phyloP scores from a whole-genome alignment of 306 rosid species.

The cucumber (Cucumis sativus) region Cucumber_9930_V3 NC_026656.2:2353501-2354000 shows the following conservation, averaged over 20 bases:
- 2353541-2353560: constrained; percentile 96
- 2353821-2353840: too few species aligned
- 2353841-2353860: too few species aligned
- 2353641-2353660: constrained; percentile 80
- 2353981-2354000: too few species aligned
- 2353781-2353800: too few species aligned
- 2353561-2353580: constrained; percentile 97
- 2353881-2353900: too few species aligned
- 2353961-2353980: too few species aligned
- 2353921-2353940: too few species aligned
- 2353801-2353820: too few species aligned
- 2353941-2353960: too few species aligned
- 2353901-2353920: too few species aligned
- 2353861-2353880: too few species aligned
- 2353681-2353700: not conserved
- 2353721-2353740: not conserved
- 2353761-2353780: too few species aligned
- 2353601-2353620: constrained; percentile 88
- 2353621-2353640: constrained; percentile 98
- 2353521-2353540: constrained; percentile 42
- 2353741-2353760: not conserved
- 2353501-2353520: constrained; percentile 12
- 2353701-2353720: not conserved
- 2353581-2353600: constrained; percentile 90
- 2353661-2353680: constrained; percentile 92